phyloP scores from a whole-genome alignment of 2,329 filamentous ascomycete species.

The Rachicladosporium sp. region DNA sequence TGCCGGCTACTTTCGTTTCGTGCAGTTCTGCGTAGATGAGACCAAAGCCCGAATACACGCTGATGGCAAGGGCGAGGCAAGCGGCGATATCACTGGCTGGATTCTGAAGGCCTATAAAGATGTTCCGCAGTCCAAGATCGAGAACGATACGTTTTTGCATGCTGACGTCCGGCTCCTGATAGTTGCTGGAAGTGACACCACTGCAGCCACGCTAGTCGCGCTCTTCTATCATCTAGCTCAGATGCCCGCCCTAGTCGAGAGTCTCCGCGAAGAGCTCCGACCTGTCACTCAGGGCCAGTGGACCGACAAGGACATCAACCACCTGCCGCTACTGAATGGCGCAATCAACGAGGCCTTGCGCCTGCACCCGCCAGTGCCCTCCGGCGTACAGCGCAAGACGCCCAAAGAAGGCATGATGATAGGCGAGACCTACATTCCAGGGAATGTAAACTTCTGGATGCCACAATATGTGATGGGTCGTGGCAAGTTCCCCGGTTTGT shows the following conservation, averaged over 20 bases:
- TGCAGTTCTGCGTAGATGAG: constrained; percentile 24
- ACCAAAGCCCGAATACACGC: constrained; percentile 22
- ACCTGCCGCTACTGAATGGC: constrained; percentile 25
- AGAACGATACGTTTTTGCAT: constrained; percentile 14
- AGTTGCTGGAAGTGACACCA: constrained; percentile 33
- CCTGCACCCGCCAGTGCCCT: constrained; percentile 30
- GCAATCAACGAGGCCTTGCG: constrained; percentile 33
- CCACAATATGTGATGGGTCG: constrained; percentile 11
- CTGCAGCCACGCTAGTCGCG: constrained; percentile 27
- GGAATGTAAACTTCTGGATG: constrained; percentile 9
- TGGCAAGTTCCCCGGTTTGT: constrained; percentile 8
- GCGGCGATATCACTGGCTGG: constrained; percentile 22
- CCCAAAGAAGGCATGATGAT: constrained; percentile 27
- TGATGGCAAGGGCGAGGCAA: constrained; percentile 7
- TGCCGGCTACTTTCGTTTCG: constrained; percentile 23
- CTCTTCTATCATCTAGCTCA: constrained; percentile 30
- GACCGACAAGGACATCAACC: constrained; percentile 15
- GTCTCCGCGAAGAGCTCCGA: constrained; percentile 24
- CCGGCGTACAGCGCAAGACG: constrained; percentile 25
- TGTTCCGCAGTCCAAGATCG: constrained; percentile 11
- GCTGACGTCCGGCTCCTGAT: constrained; percentile 21
- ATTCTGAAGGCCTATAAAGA: constrained; percentile 18
- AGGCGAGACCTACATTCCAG: constrained; percentile 24
- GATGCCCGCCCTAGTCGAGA: constrained; percentile 17
- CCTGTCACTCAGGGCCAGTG: constrained; percentile 12